Percentiles rank a stretch among this genome's conserved stretches.
phyloP scores from a whole-genome alignment of 306 rosid species.

The Trifolium subterraneum region DNA sequence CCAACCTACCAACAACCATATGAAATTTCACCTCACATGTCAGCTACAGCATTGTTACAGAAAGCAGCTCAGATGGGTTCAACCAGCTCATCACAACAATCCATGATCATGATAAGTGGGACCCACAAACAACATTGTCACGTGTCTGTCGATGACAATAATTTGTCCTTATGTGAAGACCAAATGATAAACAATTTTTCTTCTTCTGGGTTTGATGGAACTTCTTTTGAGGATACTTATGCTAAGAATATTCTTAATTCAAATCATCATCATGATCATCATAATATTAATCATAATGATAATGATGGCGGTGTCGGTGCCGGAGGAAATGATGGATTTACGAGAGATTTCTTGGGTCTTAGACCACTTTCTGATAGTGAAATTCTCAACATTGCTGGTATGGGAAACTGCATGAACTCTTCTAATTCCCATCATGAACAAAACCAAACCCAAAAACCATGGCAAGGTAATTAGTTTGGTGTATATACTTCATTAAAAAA shows the following conservation, averaged over 20 bases:
- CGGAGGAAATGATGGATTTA: slow-evolving; percentile 58
- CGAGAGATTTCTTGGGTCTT: slow-evolving; percentile 89
- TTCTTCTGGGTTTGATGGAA: slow-evolving; percentile 45
- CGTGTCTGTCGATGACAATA: slow-evolving; percentile 50
- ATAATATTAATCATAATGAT: background rate
- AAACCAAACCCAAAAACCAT: slow-evolving; percentile 64
- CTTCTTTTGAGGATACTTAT: slow-evolving; percentile 58
- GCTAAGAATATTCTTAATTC: slow-evolving; percentile 49
- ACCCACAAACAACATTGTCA: slow-evolving; percentile 53
- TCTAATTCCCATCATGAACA: slow-evolving; percentile 38
- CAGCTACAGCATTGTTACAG: slow-evolving; percentile 97
- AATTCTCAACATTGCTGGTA: slow-evolving; percentile 69
- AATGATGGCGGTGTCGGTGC: background rate
- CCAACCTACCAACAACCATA: slow-evolving; percentile 52
- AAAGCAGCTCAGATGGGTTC: slow-evolving; percentile 97
- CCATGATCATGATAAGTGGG: slow-evolving; percentile 44
- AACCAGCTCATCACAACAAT: slow-evolving; percentile 37
- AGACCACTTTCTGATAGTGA: slow-evolving; percentile 73
- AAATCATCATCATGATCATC: background rate
- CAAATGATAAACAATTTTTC: slow-evolving; percentile 39
- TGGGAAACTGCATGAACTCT: slow-evolving; percentile 61
- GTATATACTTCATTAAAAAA: background rate
- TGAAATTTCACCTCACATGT: slow-evolving; percentile 68
- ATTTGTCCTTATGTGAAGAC: slow-evolving; percentile 39
- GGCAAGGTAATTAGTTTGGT: slow-evolving; percentile 61